Percentiles rank a stretch among this genome's conserved stretches.
Conservation (phyloP, 495 filamentous ascomycete genomes). For the Cryomyces minteri region DNA sequence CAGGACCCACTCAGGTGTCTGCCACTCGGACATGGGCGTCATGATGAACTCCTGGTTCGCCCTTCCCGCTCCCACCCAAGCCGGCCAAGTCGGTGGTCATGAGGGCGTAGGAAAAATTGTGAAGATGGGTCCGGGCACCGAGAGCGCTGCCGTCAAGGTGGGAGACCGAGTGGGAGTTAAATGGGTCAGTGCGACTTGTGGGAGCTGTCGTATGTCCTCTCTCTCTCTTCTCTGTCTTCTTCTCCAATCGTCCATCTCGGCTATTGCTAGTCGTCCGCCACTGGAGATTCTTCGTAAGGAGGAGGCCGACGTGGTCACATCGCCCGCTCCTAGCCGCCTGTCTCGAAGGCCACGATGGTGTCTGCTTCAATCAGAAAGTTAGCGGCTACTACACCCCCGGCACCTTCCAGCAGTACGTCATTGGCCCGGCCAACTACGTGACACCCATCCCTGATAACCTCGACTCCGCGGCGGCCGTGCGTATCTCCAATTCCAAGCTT, state of each 20-base stretch:
- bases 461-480: slow-evolving; percentile 29
- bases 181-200: slow-evolving; percentile 28
- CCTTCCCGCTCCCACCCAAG: slow-evolving; percentile 42
- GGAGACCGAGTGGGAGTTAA: slow-evolving; percentile 33
- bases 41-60: slow-evolving; percentile 32
- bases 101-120: slow-evolving; percentile 27
- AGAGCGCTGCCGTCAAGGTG: slow-evolving; percentile 35
- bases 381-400: slow-evolving; percentile 40
- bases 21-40: slow-evolving; percentile 45
- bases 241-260: neutral
- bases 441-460: slow-evolving; percentile 49
- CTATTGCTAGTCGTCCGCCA: neutral
- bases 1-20: slow-evolving; percentile 52
- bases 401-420: slow-evolving; percentile 57
- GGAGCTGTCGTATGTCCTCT: slow-evolving; percentile 25
- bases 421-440: slow-evolving; percentile 43
- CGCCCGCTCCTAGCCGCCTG: slow-evolving; percentile 22
- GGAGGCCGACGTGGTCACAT: neutral
- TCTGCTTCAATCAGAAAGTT: slow-evolving; percentile 35
- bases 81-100: slow-evolving; percentile 45
- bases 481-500: too few relatives aligned
- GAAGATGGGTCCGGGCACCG: slow-evolving; percentile 33
- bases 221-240: neutral
- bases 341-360: slow-evolving; percentile 35
- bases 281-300: neutral